These are phyloP conservation scores for Curvularia spicifera DNA, from an alignment of 2,329 filamentous ascomycete species.

Conservation along the genomic window DNA sequence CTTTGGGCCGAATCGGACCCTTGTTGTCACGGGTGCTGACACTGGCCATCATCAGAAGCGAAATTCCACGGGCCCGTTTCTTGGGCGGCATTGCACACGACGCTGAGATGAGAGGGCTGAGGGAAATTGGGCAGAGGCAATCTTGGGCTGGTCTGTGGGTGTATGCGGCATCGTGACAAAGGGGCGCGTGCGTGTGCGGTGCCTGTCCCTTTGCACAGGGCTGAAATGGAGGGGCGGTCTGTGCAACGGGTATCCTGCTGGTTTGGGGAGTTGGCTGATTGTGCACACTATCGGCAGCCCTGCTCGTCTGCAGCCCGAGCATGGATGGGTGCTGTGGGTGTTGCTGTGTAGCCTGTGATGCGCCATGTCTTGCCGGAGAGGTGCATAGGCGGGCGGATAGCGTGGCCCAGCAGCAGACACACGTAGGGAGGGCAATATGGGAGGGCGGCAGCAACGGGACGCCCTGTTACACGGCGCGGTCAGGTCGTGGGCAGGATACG, in stretches of 20 bases:
- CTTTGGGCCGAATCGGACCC: conserved; percentile 19
- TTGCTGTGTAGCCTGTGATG: too few relatives aligned
- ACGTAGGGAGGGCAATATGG: conserved; percentile 8
- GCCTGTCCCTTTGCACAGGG: conserved; percentile 11
- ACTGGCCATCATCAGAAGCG: conserved; percentile 19
- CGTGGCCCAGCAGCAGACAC: conserved; percentile 20
- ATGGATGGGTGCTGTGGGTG: conserved; percentile 8
- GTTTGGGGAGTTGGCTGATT: conserved; percentile 21
- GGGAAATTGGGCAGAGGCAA: conserved; percentile 9
- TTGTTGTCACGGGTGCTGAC: conserved; percentile 17
- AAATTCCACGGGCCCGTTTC: neutral
- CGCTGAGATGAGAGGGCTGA: conserved; percentile 15
- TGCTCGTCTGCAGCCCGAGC: conserved; percentile 20
- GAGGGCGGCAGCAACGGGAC: conserved; percentile 6
- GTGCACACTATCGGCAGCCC: conserved; percentile 18
- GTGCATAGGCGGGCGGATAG: conserved; percentile 27
- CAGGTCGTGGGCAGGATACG: conserved; percentile 15
- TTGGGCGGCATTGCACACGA: conserved; percentile 8
- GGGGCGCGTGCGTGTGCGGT: conserved; percentile 1
- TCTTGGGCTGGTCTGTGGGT: conserved; percentile 8
- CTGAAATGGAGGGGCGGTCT: conserved; percentile 18
- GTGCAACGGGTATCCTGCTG: conserved; percentile 25
- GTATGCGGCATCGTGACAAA: conserved; percentile 3
- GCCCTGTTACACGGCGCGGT: conserved; percentile 20
- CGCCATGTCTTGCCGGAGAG: conserved; percentile 26